Evolutionary conservation across 2,329 filamentous ascomycete species (phyloP).

Genomic region (Tothia fuscella): DNA sequence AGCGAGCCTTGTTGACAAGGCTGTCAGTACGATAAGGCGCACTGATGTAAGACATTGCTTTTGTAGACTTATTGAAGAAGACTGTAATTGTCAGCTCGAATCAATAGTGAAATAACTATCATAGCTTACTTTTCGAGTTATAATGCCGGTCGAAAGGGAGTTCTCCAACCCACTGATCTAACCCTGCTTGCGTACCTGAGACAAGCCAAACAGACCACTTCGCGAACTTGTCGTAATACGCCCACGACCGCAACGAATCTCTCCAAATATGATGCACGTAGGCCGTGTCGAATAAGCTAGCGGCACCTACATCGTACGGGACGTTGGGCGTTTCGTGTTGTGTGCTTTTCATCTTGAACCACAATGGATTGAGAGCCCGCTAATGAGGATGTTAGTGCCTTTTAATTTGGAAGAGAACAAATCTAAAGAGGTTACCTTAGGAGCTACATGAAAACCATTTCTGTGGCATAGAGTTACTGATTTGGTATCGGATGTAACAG

Average conservation of each 20-base stretch:
- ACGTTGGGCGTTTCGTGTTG: background rate
- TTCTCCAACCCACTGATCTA: conserved; percentile 38
- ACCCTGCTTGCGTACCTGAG: conserved; percentile 34
- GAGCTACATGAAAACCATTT: conserved; percentile 21
- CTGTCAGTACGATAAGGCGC: conserved; percentile 24
- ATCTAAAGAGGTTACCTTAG: background rate
- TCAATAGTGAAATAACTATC: background rate
- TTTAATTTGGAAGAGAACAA: too few relatives aligned
- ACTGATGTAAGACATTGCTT: conserved; percentile 33
- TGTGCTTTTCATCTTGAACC: conserved; percentile 5
- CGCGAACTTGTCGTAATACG: conserved; percentile 36
- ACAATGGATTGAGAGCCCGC: conserved; percentile 33
- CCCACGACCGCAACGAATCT: conserved; percentile 30
- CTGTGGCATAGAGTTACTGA: conserved; percentile 35
- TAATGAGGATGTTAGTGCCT: too few relatives aligned
- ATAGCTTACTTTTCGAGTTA: conserved; percentile 6
- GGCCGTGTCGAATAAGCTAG: conserved; percentile 40
- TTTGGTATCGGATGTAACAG: conserved; percentile 31
- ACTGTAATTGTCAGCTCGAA: conserved; percentile 8
- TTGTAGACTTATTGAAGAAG: conserved; percentile 28
- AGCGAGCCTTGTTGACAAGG: conserved; percentile 25
- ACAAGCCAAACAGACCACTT: conserved; percentile 32
- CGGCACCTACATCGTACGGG: conserved; percentile 35
- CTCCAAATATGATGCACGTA: conserved; percentile 37
- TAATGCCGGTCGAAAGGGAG: conserved; percentile 20